These are phyloP conservation scores for Leccinum rimulosum DNA, from an alignment of 768 basidiomycete genomes.

Conservation along the genomic window DNA sequence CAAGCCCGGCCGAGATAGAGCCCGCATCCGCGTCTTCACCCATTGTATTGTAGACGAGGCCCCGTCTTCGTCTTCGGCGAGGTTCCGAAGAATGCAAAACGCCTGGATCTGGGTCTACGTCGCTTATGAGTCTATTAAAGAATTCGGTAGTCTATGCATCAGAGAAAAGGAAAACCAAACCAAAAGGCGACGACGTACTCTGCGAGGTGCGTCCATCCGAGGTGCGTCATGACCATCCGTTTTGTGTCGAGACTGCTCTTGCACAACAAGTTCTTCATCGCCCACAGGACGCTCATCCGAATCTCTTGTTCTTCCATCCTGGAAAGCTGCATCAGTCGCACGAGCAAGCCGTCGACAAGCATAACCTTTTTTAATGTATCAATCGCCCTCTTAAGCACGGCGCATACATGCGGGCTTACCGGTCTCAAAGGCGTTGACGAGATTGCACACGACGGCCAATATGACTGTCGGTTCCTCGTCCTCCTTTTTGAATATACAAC, in stretches of 20 bases:
- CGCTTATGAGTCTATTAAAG: conserved; percentile 47
- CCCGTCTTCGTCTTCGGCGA: conserved; percentile 65
- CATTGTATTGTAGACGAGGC: conserved; percentile 55
- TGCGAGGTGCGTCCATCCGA: conserved; percentile 64
- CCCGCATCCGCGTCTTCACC: conserved; percentile 44
- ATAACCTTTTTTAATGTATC: conserved; percentile 44
- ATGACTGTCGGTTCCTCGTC: conserved; percentile 71
- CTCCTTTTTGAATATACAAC: conserved; percentile 59
- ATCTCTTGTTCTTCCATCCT: conserved; percentile 53
- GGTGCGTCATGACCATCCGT: conserved; percentile 55
- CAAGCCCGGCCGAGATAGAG: conserved; percentile 47
- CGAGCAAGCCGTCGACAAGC: conserved; percentile 65
- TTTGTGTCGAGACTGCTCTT: conserved; percentile 63
- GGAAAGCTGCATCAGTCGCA: conserved; percentile 59
- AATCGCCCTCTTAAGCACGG: conserved; percentile 2
- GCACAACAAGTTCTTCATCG: conserved; percentile 77
- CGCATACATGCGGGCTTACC: conserved; percentile 36
- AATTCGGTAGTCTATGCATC: neutral
- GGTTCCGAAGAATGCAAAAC: conserved; percentile 61
- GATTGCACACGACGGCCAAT: conserved; percentile 76
- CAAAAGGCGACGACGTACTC: conserved; percentile 40
- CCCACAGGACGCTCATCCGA: conserved; percentile 77
- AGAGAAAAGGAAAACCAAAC: too few relatives aligned
- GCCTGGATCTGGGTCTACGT: conserved; percentile 62
- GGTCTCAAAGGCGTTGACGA: conserved; percentile 75